Evolutionary conservation across 352 stramenopile species (phyloP).

Genomic region (Phytophthora colocasiae): DNA sequence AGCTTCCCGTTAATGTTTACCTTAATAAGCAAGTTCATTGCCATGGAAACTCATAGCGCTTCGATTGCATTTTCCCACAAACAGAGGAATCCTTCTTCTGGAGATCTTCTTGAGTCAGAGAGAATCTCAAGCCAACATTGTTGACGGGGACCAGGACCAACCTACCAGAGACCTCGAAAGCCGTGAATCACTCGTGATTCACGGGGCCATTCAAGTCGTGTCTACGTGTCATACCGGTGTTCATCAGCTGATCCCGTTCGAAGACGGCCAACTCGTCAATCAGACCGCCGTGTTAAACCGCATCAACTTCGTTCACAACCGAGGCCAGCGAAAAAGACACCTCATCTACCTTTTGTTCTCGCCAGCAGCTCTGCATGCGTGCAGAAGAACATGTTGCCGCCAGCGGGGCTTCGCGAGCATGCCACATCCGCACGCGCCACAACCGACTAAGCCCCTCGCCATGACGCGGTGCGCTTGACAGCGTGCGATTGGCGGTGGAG

Average conservation of each 20-base stretch:
- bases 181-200: neutral
- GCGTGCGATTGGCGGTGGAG: slow-evolving; percentile 21
- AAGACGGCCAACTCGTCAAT: neutral
- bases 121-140: no score
- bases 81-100: no score
- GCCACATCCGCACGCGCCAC: slow-evolving; percentile 5
- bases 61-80: no score
- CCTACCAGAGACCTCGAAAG: slow-evolving; percentile 4
- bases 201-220: neutral
- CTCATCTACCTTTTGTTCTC: slow-evolving; percentile 38
- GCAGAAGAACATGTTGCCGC: neutral
- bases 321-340: slow-evolving; percentile 2
- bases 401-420: neutral
- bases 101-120: no score
- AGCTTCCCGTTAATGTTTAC: slow-evolving; percentile 26
- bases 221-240: slow-evolving; percentile 7
- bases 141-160: no score
- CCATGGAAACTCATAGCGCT: neutral
- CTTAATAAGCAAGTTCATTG: slow-evolving; percentile 24
- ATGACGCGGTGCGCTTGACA: slow-evolving; percentile 26
- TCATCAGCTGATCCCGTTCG: neutral
- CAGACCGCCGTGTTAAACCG: slow-evolving; percentile 7
- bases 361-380: slow-evolving; percentile 6
- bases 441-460: neutral
- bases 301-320: slow-evolving; percentile 15